Evolutionary conservation across 805 yeast genomes (phyloP).

Genomic region (Nakazawaea ishiwadae): DNA sequence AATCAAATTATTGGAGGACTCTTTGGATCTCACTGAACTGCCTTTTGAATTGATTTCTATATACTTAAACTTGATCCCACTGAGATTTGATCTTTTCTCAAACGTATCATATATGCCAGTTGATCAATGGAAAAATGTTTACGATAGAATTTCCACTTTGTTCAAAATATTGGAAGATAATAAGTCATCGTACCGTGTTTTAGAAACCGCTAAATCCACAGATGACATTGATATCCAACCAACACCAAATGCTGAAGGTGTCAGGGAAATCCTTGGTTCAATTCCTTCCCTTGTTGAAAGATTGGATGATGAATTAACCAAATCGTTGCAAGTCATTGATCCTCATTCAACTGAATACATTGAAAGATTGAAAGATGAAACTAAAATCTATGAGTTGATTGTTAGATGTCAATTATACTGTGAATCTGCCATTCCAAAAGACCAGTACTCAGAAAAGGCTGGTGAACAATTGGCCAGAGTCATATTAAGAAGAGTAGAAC

Average conservation of each 20-base stretch:
- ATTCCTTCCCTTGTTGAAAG: slow-evolving; percentile 85
- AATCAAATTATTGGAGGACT: slow-evolving; percentile 61
- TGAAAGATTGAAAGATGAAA: slow-evolving; percentile 85
- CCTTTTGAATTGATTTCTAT: slow-evolving; percentile 78
- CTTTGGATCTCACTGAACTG: slow-evolving; percentile 43
- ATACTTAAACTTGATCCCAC: slow-evolving; percentile 76
- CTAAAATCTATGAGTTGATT: slow-evolving; percentile 65
- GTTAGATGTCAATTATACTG: slow-evolving; percentile 83
- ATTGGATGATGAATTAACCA: slow-evolving; percentile 89
- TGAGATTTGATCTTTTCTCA: slow-evolving; percentile 78
- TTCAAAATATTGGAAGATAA: slow-evolving; percentile 67
- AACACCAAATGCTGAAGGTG: slow-evolving; percentile 54
- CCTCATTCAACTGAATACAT: slow-evolving; percentile 95
- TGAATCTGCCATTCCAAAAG: slow-evolving; percentile 54
- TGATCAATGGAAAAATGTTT: slow-evolving; percentile 74
- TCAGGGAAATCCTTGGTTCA: slow-evolving; percentile 76
- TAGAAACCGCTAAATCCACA: slow-evolving; percentile 65
- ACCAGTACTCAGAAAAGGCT: slow-evolving; percentile 34
- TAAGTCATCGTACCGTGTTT: slow-evolving; percentile 53
- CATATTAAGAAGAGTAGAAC: slow-evolving; percentile 81
- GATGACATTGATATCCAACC: slow-evolving; percentile 79
- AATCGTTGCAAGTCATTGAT: slow-evolving; percentile 82
- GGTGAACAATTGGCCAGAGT: slow-evolving; percentile 68
- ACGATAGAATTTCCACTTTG: slow-evolving; percentile 55
- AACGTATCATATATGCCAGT: slow-evolving; percentile 69